Evolutionary conservation across 1,284 basidiomycete species (phyloP).

Genomic region (Cryptococcus jaspeensis): DNA sequence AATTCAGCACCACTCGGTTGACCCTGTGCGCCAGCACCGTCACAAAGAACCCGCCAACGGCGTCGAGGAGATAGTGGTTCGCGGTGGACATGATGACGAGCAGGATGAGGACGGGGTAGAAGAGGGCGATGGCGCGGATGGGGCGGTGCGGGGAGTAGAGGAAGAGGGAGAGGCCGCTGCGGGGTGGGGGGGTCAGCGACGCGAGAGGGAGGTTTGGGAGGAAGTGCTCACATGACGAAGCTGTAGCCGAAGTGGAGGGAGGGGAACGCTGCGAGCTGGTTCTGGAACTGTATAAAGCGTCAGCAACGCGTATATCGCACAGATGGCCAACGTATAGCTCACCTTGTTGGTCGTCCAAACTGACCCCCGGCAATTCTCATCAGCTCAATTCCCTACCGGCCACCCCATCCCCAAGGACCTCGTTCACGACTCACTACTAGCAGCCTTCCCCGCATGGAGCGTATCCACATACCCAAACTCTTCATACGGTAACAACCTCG

Average conservation of each 20-base stretch:
- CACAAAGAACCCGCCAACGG: conserved; percentile 46
- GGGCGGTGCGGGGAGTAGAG: conserved; percentile 37
- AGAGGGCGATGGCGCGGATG: conserved; percentile 22
- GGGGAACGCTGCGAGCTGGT: conserved; percentile 45
- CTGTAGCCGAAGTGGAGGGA: conserved; percentile 38
- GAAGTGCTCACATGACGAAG: conserved; percentile 36
- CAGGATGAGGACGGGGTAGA: conserved; percentile 45
- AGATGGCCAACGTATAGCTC: background rate
- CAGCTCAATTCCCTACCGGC: too few species aligned
- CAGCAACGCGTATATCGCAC: background rate
- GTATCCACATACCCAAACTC: conserved; percentile 42
- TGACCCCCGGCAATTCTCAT: background rate
- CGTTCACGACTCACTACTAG: conserved; percentile 37
- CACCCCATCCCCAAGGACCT: too few species aligned
- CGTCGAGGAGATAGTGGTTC: conserved; percentile 50
- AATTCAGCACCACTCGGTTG: conserved; percentile 42
- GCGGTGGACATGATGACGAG: conserved; percentile 50
- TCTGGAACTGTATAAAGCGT: conserved; percentile 35
- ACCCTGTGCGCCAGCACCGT: conserved; percentile 39
- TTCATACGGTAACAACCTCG: conserved; percentile 38
- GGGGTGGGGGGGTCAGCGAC: background rate
- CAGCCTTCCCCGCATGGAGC: conserved; percentile 39
- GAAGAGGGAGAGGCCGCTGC: conserved; percentile 41
- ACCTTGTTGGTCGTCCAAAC: conserved; percentile 41
- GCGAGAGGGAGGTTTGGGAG: background rate